Base-by-base conservation (phyloP, 73 alveolate genomes). In the Paramecium caudatum region DNA sequence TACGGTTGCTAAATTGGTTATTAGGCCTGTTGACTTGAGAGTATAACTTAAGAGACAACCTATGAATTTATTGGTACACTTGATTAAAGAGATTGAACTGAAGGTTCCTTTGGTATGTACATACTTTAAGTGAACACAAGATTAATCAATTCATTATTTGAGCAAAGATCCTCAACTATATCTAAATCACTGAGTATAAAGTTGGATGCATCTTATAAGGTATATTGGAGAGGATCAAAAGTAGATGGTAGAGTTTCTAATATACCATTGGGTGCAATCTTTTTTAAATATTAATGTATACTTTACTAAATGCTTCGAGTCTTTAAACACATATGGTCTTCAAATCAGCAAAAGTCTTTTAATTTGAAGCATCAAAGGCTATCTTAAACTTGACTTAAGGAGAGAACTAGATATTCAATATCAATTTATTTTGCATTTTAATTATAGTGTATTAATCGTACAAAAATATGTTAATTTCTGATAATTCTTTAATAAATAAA, bases 321-420 rank as follows among this genome's bases (percentile, higher is more conserved):
- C 88, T 74, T 37, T 74, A 19, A 0, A 74, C 62, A 10, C 62
- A 74, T 0, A 39, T 74, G 17, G 17, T 41, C 45, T 74, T 74
- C 6, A 74, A 19, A 34, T 74, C 13, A 0, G 17, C 39, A 74
- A 74, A 74, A 9, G 43, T 41, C 25, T 74, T 23, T 17, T 74
- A 21, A 6, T 19, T 19, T 0, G 88, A 74, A 27, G 88, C 32
- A 74, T 74, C 65, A 74, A 74, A 74, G 3, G 88, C 88, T 2
- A 74, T 21, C 32, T 74, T 74, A 34, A 74, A 74, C 45, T 74
- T 74, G 0, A 74, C 49, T 3, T 65, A 32, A 12, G 32, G 17
- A 0, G 83, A 65, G 32, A 32, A 65, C 50, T 33, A 12, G 25
- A 65, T 65, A 9, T 65, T 65, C 16, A 65, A 13, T 9, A 65